A percentile compares a stretch with the other conserved stretches of the same genome.
These are phyloP conservation scores for Leccinum incarnatum DNA, from an alignment of 768 basidiomycete species.

Conservation along the genomic window DNA sequence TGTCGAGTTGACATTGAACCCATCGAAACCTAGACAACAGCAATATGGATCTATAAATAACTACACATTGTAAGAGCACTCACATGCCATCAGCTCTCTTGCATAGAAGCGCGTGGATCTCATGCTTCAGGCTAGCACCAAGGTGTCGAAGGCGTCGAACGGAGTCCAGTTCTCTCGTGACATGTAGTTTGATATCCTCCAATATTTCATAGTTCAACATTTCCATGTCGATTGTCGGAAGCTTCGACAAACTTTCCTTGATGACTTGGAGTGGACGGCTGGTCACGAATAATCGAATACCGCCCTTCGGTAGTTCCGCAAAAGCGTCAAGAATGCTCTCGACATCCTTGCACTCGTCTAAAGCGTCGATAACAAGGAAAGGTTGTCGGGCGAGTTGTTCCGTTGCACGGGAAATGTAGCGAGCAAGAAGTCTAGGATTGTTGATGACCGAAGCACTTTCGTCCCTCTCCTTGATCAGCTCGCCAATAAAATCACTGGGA, in stretches of 20 bases:
- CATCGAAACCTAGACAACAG: constrained; percentile 12
- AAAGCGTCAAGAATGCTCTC: neutral
- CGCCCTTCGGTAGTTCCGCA: neutral
- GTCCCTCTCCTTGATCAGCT: neutral
- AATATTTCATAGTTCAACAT: neutral
- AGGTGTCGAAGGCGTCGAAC: constrained; percentile 2
- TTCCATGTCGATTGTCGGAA: neutral
- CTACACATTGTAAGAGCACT: neutral
- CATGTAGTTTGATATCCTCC: constrained; percentile 3
- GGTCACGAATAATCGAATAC: neutral
- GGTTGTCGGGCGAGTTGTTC: neutral
- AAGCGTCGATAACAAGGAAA: constrained; percentile 11
- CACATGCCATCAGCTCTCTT: constrained; percentile 11
- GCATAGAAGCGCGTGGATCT: neutral
- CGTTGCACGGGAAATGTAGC: constrained; percentile 1
- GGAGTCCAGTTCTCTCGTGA: constrained; percentile 6
- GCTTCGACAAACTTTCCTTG: neutral
- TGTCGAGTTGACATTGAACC: constrained; percentile 14
- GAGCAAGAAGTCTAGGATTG: neutral
- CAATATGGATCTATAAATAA: neutral
- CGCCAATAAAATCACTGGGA: neutral
- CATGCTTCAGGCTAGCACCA: neutral
- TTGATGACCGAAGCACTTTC: neutral
- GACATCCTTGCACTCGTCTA: neutral
- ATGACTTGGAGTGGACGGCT: neutral